phyloP scores from a whole-genome alignment of 2,329 filamentous ascomycete species.

The Pseudopyrenochaeta lycopersici region DNA sequence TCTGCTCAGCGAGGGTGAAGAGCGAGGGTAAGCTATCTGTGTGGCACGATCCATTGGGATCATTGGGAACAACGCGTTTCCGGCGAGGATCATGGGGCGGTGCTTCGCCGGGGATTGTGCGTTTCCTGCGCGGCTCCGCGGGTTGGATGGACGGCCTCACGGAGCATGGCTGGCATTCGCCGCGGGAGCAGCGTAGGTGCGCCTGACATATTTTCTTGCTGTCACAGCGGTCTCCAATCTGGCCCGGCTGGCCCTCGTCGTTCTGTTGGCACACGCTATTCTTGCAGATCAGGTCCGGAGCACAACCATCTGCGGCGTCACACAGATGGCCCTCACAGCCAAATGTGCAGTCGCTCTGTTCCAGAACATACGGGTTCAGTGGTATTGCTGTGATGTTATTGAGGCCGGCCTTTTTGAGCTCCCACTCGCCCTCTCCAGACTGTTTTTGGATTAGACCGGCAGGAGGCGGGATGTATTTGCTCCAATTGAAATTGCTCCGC shows the following conservation, averaged over 20 bases:
- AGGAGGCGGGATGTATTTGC: slow-evolving; percentile 33
- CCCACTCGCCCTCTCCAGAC: slow-evolving; percentile 4
- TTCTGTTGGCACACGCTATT: slow-evolving; percentile 41
- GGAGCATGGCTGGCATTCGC: slow-evolving; percentile 31
- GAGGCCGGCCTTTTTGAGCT: slow-evolving; percentile 10
- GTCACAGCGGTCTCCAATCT: slow-evolving; percentile 35
- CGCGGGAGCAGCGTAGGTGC: slow-evolving; percentile 33
- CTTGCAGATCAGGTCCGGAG: slow-evolving; percentile 38
- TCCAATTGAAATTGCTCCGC: slow-evolving; percentile 44
- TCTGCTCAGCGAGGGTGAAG: slow-evolving; percentile 19
- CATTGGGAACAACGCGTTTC: slow-evolving; percentile 10
- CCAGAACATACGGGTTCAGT: slow-evolving; percentile 42
- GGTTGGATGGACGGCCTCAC: slow-evolving; percentile 24
- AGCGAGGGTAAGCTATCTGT: slow-evolving; percentile 19
- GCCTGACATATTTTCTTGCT: slow-evolving; percentile 38
- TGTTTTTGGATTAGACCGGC: not conserved
- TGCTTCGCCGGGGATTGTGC: not conserved
- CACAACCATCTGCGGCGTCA: slow-evolving; percentile 36
- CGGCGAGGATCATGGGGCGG: slow-evolving; percentile 7
- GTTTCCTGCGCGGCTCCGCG: not conserved
- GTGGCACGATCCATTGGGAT: slow-evolving; percentile 25
- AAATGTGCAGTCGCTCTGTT: slow-evolving; percentile 38
- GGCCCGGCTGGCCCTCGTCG: slow-evolving; percentile 32
- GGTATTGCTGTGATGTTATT: slow-evolving; percentile 26
- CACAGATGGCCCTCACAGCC: slow-evolving; percentile 45